Conservation (phyloP, 1,139 yeast species). For the Yamadazyma jaroonii region DNA sequence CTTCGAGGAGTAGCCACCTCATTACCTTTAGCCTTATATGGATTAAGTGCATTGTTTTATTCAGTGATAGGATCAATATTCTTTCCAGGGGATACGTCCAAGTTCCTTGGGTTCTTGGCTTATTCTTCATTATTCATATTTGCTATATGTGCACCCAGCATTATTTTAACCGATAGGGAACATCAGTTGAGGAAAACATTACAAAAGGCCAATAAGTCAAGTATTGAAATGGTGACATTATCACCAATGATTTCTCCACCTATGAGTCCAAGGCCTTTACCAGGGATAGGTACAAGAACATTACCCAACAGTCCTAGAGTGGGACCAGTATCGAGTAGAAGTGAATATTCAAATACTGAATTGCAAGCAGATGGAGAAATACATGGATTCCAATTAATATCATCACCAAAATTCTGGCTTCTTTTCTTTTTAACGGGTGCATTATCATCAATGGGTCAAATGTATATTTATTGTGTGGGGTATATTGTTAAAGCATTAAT, state of each 20-base stretch:
- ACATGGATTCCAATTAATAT: conserved; percentile 25
- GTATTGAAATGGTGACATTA: conserved; percentile 11
- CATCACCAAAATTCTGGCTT: conserved; percentile 46
- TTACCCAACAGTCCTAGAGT: neutral
- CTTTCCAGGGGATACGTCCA: conserved; percentile 51
- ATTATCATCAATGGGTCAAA: conserved; percentile 57
- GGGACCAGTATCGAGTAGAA: conserved; percentile 7
- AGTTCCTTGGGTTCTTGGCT: conserved; percentile 47
- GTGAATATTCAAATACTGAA: conserved; percentile 9
- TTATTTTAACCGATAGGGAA: conserved; percentile 43
- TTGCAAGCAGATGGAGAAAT: conserved; percentile 8
- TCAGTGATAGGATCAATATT: conserved; percentile 47
- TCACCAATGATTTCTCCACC: conserved; percentile 6
- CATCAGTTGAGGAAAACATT: conserved; percentile 16
- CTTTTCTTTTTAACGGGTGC: conserved; percentile 45
- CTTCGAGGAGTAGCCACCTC: conserved; percentile 60
- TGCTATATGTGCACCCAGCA: conserved; percentile 44
- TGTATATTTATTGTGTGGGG: conserved; percentile 63
- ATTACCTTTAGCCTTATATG: conserved; percentile 57
- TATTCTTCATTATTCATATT: conserved; percentile 38
- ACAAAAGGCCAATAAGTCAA: conserved; percentile 5
- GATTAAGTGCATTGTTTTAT: conserved; percentile 56
- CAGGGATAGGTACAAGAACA: conserved; percentile 1
- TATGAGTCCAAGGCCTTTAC: conserved; percentile 6
- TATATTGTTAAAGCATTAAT: conserved; percentile 55